Evolutionary conservation across 306 rosid species (phyloP), one percentile per base, ranked within the genome.

Genomic region (Argentina anserina): DNA sequence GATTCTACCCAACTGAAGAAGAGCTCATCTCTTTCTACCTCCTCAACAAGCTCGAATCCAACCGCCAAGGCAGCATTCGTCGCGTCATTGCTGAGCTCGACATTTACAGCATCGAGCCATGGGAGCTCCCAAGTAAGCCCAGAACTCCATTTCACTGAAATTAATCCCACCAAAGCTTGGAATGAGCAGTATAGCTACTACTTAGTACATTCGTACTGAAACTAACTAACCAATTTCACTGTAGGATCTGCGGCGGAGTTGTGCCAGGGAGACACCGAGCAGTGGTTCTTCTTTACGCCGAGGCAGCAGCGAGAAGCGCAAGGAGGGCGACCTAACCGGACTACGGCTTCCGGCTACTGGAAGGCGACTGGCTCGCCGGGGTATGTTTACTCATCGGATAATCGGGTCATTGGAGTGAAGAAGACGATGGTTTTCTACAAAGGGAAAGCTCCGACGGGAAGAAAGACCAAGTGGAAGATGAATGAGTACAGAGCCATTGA

Each of bases 381-480:
- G 7, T 84, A 87, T 39, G 97, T 93, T 9, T 93, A 86, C 86
- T 93, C 98, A 25, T 76, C 86, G 9, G 85, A 80, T 23, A 89
- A 76, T 55, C 73, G 47, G 41, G 82, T 81, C 47, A 90, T 93
- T 50, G 98, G 97, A 18, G 69, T 87, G 26, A 93, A 89, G 87
- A 93, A 90, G 79, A 84, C 90, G 36, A 90, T 90, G 98, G 98
- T 90, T 0, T 93, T 93, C 76, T 90, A 93, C 74, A 79, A 40
- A 42, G 98, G 97, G 6, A 93, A 81, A 81, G 93, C 98, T 52
- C 98, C 97, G 1, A 84, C 78, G 0, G 97, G 98, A 33, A 89
- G 80, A 10, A 93, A 89, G 80, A 93, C 97, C 65, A 87, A 87
- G 39, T 90, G 97, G 98, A 93, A 93, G 85, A 89, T 90, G 96